These are phyloP conservation scores for Elaeagnus macrophylla DNA, from an alignment of 306 rosid species.

Conservation along the genomic window DNA sequence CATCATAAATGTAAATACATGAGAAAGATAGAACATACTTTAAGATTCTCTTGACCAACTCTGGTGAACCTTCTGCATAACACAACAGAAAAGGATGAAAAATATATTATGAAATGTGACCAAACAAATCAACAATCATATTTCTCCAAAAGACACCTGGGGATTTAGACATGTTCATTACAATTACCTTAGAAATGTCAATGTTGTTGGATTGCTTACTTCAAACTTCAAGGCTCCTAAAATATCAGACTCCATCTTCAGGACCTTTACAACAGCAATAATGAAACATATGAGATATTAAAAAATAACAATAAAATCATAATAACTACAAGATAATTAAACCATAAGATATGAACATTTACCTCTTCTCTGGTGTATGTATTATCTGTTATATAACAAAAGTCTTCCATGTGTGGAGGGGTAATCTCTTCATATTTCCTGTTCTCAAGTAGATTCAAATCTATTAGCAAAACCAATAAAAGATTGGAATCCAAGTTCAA, in stretches of 20 bases:
- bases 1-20: neutral
- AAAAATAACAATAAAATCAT: conserved; percentile 1
- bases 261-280: conserved; percentile 34
- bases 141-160: neutral
- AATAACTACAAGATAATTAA: neutral
- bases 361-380: conserved; percentile 72
- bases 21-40: conserved; percentile 31
- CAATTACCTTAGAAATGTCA: conserved; percentile 64
- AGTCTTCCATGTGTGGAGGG: conserved; percentile 70
- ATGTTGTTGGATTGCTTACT: conserved; percentile 76
- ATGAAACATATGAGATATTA: neutral
- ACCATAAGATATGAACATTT: neutral
- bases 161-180: neutral
- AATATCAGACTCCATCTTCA: conserved; percentile 77
- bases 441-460: neutral
- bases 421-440: conserved; percentile 90
- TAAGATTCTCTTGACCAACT: conserved; percentile 40
- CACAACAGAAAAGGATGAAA: conserved; percentile 3
- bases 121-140: neutral
- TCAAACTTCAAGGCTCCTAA: conserved; percentile 63
- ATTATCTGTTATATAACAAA: conserved; percentile 73
- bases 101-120: conserved; percentile 3
- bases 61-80: conserved; percentile 54
- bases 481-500: neutral
- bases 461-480: neutral